Conservation (phyloP, 352 stramenopile species). For the Pythium insidiosum region DNA sequence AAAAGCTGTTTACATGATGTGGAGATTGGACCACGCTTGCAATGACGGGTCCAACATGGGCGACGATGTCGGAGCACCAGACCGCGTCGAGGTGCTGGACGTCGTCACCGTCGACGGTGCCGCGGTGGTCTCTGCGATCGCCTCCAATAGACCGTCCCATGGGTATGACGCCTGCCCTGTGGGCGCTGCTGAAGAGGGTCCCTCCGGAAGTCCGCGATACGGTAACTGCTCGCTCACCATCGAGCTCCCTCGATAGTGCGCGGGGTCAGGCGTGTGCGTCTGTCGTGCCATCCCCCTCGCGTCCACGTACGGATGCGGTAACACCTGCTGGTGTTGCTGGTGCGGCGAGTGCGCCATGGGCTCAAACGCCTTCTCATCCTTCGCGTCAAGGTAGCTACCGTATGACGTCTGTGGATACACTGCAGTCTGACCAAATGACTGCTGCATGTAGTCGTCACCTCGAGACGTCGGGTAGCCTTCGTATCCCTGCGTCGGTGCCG, state of each 20-base stretch:
- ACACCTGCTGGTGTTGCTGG: slow-evolving; percentile 11
- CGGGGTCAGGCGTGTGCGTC: not conserved
- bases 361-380: slow-evolving; percentile 3
- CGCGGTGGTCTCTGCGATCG: slow-evolving; percentile 39
- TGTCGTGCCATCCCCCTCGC: not conserved
- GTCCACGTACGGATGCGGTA: slow-evolving; percentile 5
- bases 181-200: too few species aligned
- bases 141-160: slow-evolving; percentile 75
- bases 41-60: slow-evolving; percentile 46
- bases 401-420: not conserved
- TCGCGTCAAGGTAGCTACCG: slow-evolving; percentile 1
- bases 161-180: slow-evolving; percentile 11
- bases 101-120: too few species aligned
- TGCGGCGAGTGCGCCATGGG: slow-evolving; percentile 5
- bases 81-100: too few species aligned
- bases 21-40: slow-evolving; percentile 63
- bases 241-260: slow-evolving; percentile 3
- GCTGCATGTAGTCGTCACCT: not conserved
- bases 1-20: slow-evolving; percentile 44
- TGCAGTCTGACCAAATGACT: not conserved
- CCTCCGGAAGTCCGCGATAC: not conserved
- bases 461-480: too few species aligned
- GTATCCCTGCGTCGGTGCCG: too few species aligned
- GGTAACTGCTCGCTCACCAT: not conserved
- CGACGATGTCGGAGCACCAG: too few species aligned